Base-by-base conservation (phyloP, 2,329 filamentous ascomycete genomes). In the Huntiella bhutanensis region DNA sequence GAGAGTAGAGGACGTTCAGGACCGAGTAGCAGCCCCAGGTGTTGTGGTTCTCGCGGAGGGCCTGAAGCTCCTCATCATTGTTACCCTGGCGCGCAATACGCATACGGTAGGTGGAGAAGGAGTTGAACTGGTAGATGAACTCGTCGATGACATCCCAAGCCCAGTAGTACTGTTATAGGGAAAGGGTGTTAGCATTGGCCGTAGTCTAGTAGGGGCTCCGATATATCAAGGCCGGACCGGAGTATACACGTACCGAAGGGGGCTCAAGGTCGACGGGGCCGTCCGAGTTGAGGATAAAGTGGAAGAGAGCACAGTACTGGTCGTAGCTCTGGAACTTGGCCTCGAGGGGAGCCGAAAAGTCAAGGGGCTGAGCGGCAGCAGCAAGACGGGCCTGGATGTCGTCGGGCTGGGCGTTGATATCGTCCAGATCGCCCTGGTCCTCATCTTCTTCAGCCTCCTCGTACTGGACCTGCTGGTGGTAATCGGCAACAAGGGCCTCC, bases 81-180 rank as follows among this genome's bases (percentile, higher is more conserved):
- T 82, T 68, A 63, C 77, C 69, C 70, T 79, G 71, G 50, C 86
- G 77, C 53, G 91, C 91, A 55, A 94, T 78, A 54, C 86, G 80
- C 64, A 92, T 86, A 59, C 91, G 80, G 74, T 95, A 95, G 52
- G 86, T 85, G 63, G 86, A 96, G 73, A 98, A 98, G 50, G 87
- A 92, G 73, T 98, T 95, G 73, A 98, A 98, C 65, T 98, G 91
- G 71, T 98, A 98, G 68, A 98, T 96, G 70, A 98, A 98, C 66
- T 98, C 91, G 64, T 98, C 91, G 66, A 98, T 95, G 55, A 96
- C 88, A 64, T 98, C 91, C 91, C 91, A 98, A 37, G 91, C 91
- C 91, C 91, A 98, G 70, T 88, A 95, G 69, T 94, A 92, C 85
- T 96, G 17, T 12, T 40, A 44, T 39, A 41, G 46, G 36, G 43